Evolutionary conservation across 805 yeast genomes (phyloP), one percentile per base, ranked within the genome.

Genomic region (Schwanniomyces pseudopolymorphus): DNA sequence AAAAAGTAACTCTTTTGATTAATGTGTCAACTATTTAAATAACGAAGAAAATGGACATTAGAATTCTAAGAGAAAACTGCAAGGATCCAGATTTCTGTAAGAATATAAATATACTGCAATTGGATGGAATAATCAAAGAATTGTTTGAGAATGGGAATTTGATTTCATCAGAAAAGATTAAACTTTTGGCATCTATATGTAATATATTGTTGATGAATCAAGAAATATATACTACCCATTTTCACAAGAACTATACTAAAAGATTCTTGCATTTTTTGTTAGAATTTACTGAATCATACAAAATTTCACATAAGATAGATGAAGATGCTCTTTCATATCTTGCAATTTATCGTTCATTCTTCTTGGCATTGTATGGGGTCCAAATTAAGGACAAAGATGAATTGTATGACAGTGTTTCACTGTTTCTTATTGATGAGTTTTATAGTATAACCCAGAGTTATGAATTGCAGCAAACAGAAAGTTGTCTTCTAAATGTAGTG

Each of bases 91-190:
- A 28, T 8, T 56, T 47, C 40, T 56, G 60, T 42, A 36, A 17
- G n/a, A 33, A 19, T 28, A 56, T 66, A 46, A 57, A 58, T 47
- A 57, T 59, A 49, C 62, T 59, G 51, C 81, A 89, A 66, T 88
- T 84, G 83, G 81, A 85, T 77, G 88, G 85, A 67, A 84, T 83
- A 60, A 4, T 31, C 6, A 31, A 31, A 11, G 35, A 31, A 7
- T 16, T 31, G 6, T 16, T 31, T 16, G 35, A 31, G 13, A 31
- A 31, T 31, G 35, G 16, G 14, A 31, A 31, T 14, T 31, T 31
- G 11, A 17, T 6, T 16, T 14, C 20, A 16, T 16, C 35, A 9
- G 20, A 31, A 16, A 31, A 14, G 13, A 20, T 21, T 19, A 52
- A 55, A 14, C 25, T 59, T 26, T 37, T 57, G 9, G 67, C 69